Base-by-base conservation (phyloP, 352 stramenopile species). In the Elongisporangium anandrum region DNA sequence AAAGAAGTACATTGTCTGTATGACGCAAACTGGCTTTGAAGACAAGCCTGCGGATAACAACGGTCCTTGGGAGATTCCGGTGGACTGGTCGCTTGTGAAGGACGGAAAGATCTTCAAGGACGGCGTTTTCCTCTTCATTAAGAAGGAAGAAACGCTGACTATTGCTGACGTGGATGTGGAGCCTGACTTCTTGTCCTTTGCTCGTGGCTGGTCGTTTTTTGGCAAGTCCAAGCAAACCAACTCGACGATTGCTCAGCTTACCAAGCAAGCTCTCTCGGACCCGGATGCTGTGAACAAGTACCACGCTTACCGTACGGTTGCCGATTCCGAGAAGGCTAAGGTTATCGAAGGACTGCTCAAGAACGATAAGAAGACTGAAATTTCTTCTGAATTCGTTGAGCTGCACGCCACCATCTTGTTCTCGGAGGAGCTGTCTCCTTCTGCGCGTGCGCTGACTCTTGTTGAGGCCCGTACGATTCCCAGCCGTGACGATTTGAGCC, bases 221-320 rank as follows among this genome's bases (percentile, higher is more conserved):
- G 81, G 81, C 54, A 91, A 82, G 63, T 77, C 70, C 54, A 90
- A 89, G 72, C 72, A 81, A 52, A 69, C 73, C 39, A 87, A 82
- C 61, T 56, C 77, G 20, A 78, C 75, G 19, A 63, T 70, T 23
- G 61, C 72, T 8, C 72, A 64, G 13, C 70, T 89, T 17, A 82
- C 72, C 12, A 87, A 86, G 72, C 81, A 89, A 68, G 80, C 81
- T 22, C 57, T 83, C 9, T 81, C 75, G 2, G 81, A 92, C 41
- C 77, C 81, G 16, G 81, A 89, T 61, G 74, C 81, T 58, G 79
- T 89, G 8, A 92, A 92, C 68, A 87, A 87, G 64, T 92, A 88
- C 55, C 76, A 87, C 57, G 81, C 79, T 4, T 91, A 90, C 65
- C 79, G 81, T 54, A 78, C 69, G 48, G 72, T 91, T 17, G 79